Conservation (phyloP, 345 rosid genomes). For the Heritiera littoralis region DNA sequence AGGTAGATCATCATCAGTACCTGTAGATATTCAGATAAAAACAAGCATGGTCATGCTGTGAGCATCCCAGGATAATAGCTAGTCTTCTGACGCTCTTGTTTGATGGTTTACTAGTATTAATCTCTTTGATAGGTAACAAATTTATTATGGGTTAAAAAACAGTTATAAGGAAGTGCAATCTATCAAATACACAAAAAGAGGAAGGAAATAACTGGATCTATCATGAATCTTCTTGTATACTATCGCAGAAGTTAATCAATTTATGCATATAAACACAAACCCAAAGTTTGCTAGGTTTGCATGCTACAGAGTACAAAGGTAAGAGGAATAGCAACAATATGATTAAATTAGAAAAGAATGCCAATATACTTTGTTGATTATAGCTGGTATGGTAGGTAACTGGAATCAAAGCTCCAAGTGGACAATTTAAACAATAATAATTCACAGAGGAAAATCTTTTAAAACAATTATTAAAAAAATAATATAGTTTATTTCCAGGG, state of each 20-base stretch:
- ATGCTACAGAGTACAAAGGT: background rate
- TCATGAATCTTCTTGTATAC: background rate
- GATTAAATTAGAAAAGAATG: background rate
- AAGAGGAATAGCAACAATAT: background rate
- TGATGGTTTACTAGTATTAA: constrained; percentile 2
- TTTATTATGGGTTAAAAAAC: background rate
- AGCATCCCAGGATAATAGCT: constrained; percentile 13
- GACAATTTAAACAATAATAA: background rate
- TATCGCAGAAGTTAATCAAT: background rate
- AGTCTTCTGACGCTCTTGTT: constrained; percentile 6
- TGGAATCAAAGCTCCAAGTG: background rate
- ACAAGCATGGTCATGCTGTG: background rate
- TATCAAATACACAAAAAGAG: background rate
- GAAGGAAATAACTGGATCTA: background rate
- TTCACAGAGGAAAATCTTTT: background rate
- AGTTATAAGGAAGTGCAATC: background rate
- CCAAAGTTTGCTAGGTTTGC: background rate
- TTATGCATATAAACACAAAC: constrained; percentile 8
- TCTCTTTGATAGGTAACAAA: background rate
- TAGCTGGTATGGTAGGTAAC: background rate
- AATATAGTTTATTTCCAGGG: background rate
- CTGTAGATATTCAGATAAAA: constrained; percentile 29
- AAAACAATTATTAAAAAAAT: background rate
- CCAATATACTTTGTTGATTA: background rate
- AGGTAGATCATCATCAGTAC: constrained; percentile 53